Conservation (phyloP, 1,139 yeast genomes). For the Casaregolazyma suthepensis region DNA sequence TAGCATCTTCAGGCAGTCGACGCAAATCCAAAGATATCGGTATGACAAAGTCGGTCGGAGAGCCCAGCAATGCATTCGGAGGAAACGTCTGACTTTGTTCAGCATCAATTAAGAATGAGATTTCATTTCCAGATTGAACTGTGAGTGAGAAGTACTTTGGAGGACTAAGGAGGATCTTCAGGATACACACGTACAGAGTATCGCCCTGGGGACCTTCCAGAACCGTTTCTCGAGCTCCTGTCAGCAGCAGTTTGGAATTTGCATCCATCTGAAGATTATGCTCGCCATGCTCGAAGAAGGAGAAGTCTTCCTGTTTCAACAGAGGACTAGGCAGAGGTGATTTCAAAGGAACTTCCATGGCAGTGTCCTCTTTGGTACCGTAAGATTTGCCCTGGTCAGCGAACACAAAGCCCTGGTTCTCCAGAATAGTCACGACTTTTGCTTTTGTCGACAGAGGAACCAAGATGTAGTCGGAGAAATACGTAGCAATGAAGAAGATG, state of each 20-base stretch:
- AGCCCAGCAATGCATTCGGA: slow-evolving; percentile 44
- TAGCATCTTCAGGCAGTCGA: slow-evolving; percentile 52
- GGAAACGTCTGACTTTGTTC: slow-evolving; percentile 30
- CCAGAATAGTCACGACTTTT: slow-evolving; percentile 42
- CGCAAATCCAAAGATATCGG: slow-evolving; percentile 54
- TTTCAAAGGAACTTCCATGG: background rate
- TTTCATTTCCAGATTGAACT: slow-evolving; percentile 45
- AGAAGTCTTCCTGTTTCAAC: slow-evolving; percentile 33
- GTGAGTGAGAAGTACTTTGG: slow-evolving; percentile 53
- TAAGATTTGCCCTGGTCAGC: slow-evolving; percentile 35
- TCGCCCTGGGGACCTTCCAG: slow-evolving; percentile 18
- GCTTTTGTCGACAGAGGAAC: slow-evolving; percentile 45
- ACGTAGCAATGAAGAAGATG: slow-evolving; percentile 57
- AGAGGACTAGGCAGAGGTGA: slow-evolving; percentile 8
- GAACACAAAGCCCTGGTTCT: slow-evolving; percentile 41
- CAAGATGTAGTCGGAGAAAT: slow-evolving; percentile 61
- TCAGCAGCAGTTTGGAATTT: slow-evolving; percentile 43
- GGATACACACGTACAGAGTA: slow-evolving; percentile 22
- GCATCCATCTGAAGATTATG: slow-evolving; percentile 44
- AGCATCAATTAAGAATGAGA: slow-evolving; percentile 46
- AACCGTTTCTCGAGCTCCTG: slow-evolving; percentile 51
- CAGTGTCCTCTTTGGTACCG: slow-evolving; percentile 14
- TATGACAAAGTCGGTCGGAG: slow-evolving; percentile 49
- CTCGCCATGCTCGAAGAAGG: slow-evolving; percentile 37
- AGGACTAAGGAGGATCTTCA: slow-evolving; percentile 34